A percentile compares a stretch with the other conserved stretches of the same genome.
phyloP scores from a whole-genome alignment of 345 rosid species.

The Gossypium bickii region DNA sequence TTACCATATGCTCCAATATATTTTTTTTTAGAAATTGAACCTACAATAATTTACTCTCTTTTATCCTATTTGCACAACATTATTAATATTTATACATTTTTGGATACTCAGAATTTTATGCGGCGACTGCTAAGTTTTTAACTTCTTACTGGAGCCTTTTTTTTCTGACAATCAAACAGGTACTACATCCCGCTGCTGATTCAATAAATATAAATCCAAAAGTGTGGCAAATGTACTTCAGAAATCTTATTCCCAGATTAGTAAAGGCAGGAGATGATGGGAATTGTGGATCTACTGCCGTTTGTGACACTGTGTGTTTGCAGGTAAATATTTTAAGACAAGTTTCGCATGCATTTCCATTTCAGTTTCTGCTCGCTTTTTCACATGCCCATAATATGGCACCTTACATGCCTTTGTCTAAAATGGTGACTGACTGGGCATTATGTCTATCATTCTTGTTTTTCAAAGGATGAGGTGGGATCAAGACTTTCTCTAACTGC shows the following conservation, averaged over 20 bases:
- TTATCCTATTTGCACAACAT: no score
- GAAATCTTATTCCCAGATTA: slow-evolving; percentile 72
- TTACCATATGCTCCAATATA: no score
- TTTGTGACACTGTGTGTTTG: slow-evolving; percentile 82
- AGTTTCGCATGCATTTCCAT: not conserved
- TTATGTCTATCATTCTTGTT: no score
- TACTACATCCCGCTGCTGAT: slow-evolving; percentile 66
- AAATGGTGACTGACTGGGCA: not conserved
- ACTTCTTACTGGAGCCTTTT: no score
- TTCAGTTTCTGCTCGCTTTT: not conserved
- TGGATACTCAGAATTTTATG: no score
- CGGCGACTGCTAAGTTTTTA: no score
- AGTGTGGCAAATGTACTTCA: slow-evolving; percentile 85
- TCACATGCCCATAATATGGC: not conserved
- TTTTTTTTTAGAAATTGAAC: no score
- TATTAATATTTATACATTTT: not conserved
- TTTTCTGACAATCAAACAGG: slow-evolving; percentile 36
- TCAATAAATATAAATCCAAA: slow-evolving; percentile 65
- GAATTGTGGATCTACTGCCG: slow-evolving; percentile 86
- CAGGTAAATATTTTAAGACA: slow-evolving; percentile 43
- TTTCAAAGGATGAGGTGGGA: no score
- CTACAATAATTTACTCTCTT: no score
- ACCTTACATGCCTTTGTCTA: not conserved
- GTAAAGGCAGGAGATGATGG: slow-evolving; percentile 85
- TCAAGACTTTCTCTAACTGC: no score